Evolutionary conservation across 2,329 filamentous ascomycete species (phyloP).

Genomic region (Balansia obtecta): DNA sequence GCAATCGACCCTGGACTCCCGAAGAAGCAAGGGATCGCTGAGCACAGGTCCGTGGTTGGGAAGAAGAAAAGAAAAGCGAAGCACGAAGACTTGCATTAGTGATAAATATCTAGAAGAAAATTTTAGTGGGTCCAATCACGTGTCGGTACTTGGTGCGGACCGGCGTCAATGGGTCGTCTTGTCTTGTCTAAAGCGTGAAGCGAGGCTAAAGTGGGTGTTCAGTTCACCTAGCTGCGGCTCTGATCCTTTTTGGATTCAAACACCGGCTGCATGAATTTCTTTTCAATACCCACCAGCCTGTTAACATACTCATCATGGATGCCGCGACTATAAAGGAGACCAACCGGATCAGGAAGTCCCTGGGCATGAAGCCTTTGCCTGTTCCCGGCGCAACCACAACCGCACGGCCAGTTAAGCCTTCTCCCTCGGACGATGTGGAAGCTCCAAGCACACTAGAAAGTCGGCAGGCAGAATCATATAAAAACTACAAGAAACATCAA

Average conservation of each 20-base stretch:
- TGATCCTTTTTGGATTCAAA: background rate
- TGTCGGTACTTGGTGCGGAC: background rate
- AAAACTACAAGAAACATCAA: slow-evolving; percentile 54
- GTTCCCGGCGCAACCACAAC: slow-evolving; percentile 52
- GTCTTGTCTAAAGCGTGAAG: background rate
- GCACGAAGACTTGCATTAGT: slow-evolving; percentile 11
- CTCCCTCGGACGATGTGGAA: slow-evolving; percentile 50
- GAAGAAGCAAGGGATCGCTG: slow-evolving; percentile 53
- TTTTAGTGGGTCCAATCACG: slow-evolving; percentile 6
- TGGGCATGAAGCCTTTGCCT: slow-evolving; percentile 82
- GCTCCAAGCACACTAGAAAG: slow-evolving; percentile 73
- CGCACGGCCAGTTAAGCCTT: slow-evolving; percentile 28
- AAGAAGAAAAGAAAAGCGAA: slow-evolving; percentile 22
- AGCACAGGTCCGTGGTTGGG: slow-evolving; percentile 68
- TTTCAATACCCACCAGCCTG: background rate
- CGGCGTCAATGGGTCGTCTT: too few species aligned
- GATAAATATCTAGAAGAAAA: slow-evolving; percentile 6
- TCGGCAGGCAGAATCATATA: slow-evolving; percentile 57
- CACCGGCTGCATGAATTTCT: background rate
- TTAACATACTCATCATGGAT: slow-evolving; percentile 31
- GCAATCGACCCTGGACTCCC: slow-evolving; percentile 55
- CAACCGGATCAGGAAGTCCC: slow-evolving; percentile 78
- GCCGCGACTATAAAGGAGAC: slow-evolving; percentile 79
- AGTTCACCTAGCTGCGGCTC: background rate
- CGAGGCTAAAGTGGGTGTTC: background rate